A percentile compares a stretch with the other conserved stretches of the same genome.
Evolutionary conservation across 331 rosid genomes (phyloP).

Genomic region (Malus hybrid): DNA sequence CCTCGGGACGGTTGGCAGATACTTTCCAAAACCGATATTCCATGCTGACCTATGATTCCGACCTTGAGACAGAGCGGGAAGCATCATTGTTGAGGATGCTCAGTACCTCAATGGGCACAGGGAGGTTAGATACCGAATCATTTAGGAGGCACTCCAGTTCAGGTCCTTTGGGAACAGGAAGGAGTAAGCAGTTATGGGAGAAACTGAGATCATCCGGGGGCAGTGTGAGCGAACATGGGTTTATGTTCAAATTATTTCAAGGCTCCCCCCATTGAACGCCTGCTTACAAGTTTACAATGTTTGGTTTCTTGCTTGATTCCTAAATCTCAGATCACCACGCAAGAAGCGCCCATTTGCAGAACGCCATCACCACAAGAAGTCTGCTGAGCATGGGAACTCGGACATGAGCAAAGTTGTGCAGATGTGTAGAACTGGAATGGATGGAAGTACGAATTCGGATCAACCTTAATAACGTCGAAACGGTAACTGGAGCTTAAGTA

Average conservation of each 20-base stretch:
- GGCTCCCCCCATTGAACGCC: constrained; percentile 26
- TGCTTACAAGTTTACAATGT: not conserved
- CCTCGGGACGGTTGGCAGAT: constrained; percentile 35
- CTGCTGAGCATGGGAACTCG: constrained; percentile 14
- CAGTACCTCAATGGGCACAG: constrained; percentile 35
- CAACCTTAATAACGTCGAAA: not conserved
- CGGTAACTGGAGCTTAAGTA: not conserved
- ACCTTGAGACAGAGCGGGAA: constrained; percentile 44
- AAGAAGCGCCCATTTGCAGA: constrained; percentile 1
- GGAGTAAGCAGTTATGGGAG: constrained; percentile 58
- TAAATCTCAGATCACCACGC: not conserved
- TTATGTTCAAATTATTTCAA: constrained; percentile 40
- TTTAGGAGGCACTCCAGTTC: constrained; percentile 70
- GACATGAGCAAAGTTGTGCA: constrained; percentile 25
- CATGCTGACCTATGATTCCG: constrained; percentile 25
- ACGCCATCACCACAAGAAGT: not conserved
- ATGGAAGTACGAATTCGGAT: not conserved
- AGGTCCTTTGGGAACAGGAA: constrained; percentile 53
- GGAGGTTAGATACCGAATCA: constrained; percentile 38
- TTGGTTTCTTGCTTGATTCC: not conserved
- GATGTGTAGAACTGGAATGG: not conserved
- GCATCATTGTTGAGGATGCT: constrained; percentile 46
- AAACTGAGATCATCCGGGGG: constrained; percentile 60
- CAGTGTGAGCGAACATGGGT: constrained; percentile 71
- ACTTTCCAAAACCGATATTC: constrained; percentile 44